Evolutionary conservation across 2,329 filamentous ascomycete genomes (phyloP).

Genomic region (Basipetospora sp.): DNA sequence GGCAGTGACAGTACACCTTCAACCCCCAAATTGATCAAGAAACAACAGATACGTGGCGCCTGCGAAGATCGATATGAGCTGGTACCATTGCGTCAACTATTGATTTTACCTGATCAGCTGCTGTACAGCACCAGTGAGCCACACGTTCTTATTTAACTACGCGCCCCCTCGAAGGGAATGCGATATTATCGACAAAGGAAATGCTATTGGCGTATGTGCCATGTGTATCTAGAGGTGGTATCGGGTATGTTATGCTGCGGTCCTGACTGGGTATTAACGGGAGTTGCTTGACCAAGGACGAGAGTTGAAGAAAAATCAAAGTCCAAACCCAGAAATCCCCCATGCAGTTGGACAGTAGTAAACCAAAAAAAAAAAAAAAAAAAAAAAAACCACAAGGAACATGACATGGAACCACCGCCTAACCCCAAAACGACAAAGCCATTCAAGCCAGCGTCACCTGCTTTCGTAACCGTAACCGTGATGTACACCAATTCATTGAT

Average conservation of each 20-base stretch:
- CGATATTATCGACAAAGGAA: conserved; percentile 6
- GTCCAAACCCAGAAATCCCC: too few species aligned
- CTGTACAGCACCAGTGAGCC: too few species aligned
- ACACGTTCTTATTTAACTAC: too few species aligned
- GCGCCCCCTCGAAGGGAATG: conserved; percentile 6
- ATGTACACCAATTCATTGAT: conserved; percentile 2
- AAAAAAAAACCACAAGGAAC: background rate
- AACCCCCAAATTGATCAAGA: too few species aligned
- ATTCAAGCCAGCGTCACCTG: too few species aligned
- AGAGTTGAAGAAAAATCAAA: background rate
- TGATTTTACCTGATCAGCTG: too few species aligned
- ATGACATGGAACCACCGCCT: too few species aligned
- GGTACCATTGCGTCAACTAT: too few species aligned
- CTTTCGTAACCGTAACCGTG: background rate
- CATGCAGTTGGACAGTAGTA: too few species aligned
- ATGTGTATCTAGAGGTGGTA: conserved; percentile 3
- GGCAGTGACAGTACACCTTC: too few species aligned
- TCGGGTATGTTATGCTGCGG: conserved; percentile 2
- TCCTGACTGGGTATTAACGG: conserved; percentile 1
- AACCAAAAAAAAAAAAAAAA: background rate
- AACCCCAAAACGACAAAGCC: background rate
- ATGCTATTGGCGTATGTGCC: conserved; percentile 1
- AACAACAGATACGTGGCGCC: too few species aligned
- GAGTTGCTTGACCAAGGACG: background rate
- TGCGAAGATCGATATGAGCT: too few species aligned